A percentile compares a stretch with the other conserved stretches of the same genome.
phyloP scores from a whole-genome alignment of 2,329 filamentous ascomycete genomes.

The Pseudogymnoascus sp. region DNA sequence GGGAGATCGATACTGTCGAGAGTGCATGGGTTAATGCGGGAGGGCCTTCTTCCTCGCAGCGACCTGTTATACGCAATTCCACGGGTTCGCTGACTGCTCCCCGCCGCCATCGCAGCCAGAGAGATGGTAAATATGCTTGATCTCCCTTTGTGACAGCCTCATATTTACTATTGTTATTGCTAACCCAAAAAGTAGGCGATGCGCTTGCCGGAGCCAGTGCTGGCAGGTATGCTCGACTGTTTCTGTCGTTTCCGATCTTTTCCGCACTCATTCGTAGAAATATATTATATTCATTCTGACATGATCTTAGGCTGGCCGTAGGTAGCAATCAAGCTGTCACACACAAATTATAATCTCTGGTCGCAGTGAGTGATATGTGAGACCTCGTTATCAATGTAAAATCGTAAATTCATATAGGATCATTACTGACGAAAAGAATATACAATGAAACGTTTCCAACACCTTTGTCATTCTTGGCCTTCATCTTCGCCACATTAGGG shows the following conservation, averaged over 20 bases:
- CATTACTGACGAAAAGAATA: conserved; percentile 7
- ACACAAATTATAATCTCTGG: not conserved
- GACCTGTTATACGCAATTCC: not conserved
- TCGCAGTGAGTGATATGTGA: not conserved
- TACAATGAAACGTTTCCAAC: not conserved
- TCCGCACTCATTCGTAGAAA: not conserved
- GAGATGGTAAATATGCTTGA: not conserved
- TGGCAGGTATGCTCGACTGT: not conserved
- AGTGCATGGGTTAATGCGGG: not conserved
- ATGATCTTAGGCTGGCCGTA: not conserved
- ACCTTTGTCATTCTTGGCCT: not conserved
- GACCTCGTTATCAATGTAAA: not conserved
- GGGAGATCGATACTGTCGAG: not conserved
- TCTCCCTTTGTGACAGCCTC: not conserved
- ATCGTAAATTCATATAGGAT: conserved; percentile 5
- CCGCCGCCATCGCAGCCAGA: conserved; percentile 3
- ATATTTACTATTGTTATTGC: not conserved
- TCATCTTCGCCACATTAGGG: not conserved
- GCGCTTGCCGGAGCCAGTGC: not conserved
- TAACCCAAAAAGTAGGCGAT: not conserved
- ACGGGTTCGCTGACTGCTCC: not conserved
- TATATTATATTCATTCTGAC: not conserved
- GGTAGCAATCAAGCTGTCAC: not conserved
- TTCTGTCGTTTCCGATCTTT: not conserved
- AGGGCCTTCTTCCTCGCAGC: not conserved